Conservation (phyloP, 192 early-diverging fungal species). For the Fimicolochytrium jonesii region DNA sequence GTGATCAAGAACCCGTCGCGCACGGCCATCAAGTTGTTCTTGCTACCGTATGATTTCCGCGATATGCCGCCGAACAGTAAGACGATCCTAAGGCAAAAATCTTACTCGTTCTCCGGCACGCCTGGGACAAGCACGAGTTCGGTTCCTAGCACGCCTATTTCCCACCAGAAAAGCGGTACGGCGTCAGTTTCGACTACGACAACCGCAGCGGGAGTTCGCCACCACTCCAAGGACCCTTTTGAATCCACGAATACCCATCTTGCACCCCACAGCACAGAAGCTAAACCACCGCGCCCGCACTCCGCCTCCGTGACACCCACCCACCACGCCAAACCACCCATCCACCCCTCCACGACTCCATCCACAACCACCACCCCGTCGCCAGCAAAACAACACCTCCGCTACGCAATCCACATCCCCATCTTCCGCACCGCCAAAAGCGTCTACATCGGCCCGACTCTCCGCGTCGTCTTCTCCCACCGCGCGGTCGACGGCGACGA, state of each 20-base stretch:
- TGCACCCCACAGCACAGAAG: not conserved
- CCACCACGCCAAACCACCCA: not conserved
- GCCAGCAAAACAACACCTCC: slow-evolving; percentile 41
- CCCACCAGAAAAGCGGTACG: slow-evolving; percentile 16
- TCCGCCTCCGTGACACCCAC: not conserved
- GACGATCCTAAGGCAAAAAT: slow-evolving; percentile 78
- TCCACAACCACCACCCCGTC: not conserved
- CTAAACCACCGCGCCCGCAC: no score
- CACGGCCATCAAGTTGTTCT: slow-evolving; percentile 74
- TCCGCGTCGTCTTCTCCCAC: slow-evolving; percentile 74
- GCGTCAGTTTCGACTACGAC: not conserved
- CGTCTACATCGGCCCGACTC: slow-evolving; percentile 58
- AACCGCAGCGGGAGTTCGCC: not conserved
- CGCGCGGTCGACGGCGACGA: slow-evolving; percentile 62
- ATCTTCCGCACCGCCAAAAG: slow-evolving; percentile 53
- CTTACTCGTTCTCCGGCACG: slow-evolving; percentile 55
- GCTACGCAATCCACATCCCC: slow-evolving; percentile 78
- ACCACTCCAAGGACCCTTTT: not conserved
- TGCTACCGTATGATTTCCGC: slow-evolving; percentile 73
- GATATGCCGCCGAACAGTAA: slow-evolving; percentile 70
- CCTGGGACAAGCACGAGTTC: not conserved
- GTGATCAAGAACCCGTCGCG: slow-evolving; percentile 76
- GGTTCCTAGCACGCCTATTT: slow-evolving; percentile 17
- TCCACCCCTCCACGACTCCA: not conserved
- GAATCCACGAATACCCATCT: not conserved